Evolutionary conservation across 371 early-diverging fungal genomes (phyloP).

Genomic region (Circinella minor): DNA sequence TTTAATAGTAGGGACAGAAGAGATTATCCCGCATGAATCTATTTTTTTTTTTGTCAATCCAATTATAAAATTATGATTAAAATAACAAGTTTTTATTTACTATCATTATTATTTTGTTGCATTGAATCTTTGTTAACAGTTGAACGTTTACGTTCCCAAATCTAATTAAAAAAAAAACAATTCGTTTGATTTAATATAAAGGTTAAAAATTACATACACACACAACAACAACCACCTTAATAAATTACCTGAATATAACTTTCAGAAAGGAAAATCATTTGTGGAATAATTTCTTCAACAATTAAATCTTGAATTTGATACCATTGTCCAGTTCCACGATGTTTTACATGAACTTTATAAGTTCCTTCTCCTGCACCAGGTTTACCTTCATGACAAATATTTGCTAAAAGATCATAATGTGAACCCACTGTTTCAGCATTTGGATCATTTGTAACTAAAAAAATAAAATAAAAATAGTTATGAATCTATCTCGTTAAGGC

Average conservation of each 20-base stretch:
- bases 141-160: constrained; percentile 33
- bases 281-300: constrained; percentile 92
- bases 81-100: neutral
- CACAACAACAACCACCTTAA: constrained; percentile 12
- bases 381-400: constrained; percentile 91
- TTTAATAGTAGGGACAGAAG: too few relatives aligned
- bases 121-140: neutral
- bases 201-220: neutral
- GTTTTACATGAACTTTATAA: constrained; percentile 84
- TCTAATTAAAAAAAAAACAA: constrained; percentile 16
- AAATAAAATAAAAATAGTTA: neutral
- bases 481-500: neutral
- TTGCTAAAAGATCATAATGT: constrained; percentile 89
- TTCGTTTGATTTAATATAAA: constrained; percentile 2
- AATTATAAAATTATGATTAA: too few relatives aligned
- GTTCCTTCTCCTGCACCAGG: constrained; percentile 71
- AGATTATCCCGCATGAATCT: too few relatives aligned
- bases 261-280: constrained; percentile 94
- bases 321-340: constrained; percentile 90
- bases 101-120: neutral
- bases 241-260: constrained; percentile 86
- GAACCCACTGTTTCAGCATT: constrained; percentile 51
- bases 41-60: too few relatives aligned
- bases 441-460: constrained; percentile 54
- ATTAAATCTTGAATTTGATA: constrained; percentile 92